A percentile compares a stretch with the other conserved stretches of the same genome.
Evolutionary conservation across 169 alveolate species (phyloP).

Genomic region (Cryptosporidium sp.): DNA sequence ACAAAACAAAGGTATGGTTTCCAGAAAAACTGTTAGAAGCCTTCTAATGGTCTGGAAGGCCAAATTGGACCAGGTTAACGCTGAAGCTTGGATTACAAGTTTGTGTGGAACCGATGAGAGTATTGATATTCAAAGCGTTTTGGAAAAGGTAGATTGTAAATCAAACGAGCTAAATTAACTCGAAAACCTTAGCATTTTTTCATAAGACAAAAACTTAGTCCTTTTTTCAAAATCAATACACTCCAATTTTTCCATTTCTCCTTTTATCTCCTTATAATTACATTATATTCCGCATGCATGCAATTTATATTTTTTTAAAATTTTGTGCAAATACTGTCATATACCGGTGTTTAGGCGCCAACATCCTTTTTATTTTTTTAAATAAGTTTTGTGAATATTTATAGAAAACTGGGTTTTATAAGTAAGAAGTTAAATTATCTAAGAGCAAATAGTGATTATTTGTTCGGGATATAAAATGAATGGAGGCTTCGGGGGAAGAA

Average conservation of each 20-base stretch:
- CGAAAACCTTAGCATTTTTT: not conserved
- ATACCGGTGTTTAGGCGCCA: slow-evolving; percentile 35
- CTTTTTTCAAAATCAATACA: not conserved
- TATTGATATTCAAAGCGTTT: slow-evolving; percentile 39
- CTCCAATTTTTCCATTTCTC: not conserved
- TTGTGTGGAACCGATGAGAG: slow-evolving; percentile 64
- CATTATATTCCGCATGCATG: slow-evolving; percentile 5
- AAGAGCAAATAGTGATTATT: not conserved
- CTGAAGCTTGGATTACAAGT: slow-evolving; percentile 74
- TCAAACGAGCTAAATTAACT: not conserved
- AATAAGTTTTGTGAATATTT: not conserved
- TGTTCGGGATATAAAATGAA: slow-evolving; percentile 6
- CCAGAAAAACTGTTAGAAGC: slow-evolving; percentile 54
- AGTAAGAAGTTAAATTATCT: not conserved
- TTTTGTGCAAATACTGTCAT: not conserved
- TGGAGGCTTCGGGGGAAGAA: not conserved
- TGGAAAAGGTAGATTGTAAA: slow-evolving; percentile 31
- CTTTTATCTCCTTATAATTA: not conserved
- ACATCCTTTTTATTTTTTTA: not conserved
- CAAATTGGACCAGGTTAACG: slow-evolving; percentile 57
- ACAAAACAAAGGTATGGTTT: slow-evolving; percentile 59
- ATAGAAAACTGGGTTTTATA: not conserved
- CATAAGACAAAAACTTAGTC: not conserved
- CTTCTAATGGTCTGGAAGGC: slow-evolving; percentile 74
- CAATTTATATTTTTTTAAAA: not conserved